Base-by-base conservation (phyloP, 2,329 filamentous ascomycete species). In the Pseudocercospora musae region DNA sequence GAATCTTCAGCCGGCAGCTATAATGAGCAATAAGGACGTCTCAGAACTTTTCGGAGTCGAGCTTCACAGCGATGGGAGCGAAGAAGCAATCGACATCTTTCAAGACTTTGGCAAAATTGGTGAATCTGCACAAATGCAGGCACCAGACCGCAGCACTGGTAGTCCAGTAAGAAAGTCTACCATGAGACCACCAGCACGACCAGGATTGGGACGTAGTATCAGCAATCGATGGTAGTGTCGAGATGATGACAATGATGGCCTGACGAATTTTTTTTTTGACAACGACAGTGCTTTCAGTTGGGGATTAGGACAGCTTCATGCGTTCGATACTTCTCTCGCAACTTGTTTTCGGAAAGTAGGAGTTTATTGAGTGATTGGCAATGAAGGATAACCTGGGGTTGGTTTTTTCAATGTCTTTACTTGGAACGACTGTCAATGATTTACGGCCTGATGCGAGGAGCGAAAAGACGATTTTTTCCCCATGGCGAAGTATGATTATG, bases 91-190 rank as follows among this genome's bases (percentile, higher is more conserved):
- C 56, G 89, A 92, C 70, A 88, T 92, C 67, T 82, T 90, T 50
- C 87, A 90, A 71, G 89, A 89, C 9, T 92, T 92, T 70, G 85
- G 89, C 73, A 89, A 88, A 78, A 92, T 92, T 72, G 89, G 89
- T 56, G 63, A 67, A 44, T 56, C 64, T 18, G 59, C 63, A n/a
- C 60, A 62, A 20, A 62, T 65, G 61, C 65, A 68, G 33, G 66
- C 66, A 13, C 60, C 66, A 18, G 68, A 72, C 59, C 69, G 72
- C 10, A 67, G 70, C n/a, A 71, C 65, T 33, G 72, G 72, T 48
- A 74, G 72, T 50, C 72, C 72, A 55, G 71, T 74, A 11, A 70
- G 67, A 59, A 67, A 66, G 25, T 33, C 52, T 25, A 63, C 67
- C 20, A 73, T 72, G 71, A 68, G 65, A 18, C 69, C 71, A 33